A percentile compares a stretch with the other conserved stretches of the same genome.
Evolutionary conservation across 2,329 filamentous ascomycete species (phyloP).

Genomic region (Beauveria sp.): DNA sequence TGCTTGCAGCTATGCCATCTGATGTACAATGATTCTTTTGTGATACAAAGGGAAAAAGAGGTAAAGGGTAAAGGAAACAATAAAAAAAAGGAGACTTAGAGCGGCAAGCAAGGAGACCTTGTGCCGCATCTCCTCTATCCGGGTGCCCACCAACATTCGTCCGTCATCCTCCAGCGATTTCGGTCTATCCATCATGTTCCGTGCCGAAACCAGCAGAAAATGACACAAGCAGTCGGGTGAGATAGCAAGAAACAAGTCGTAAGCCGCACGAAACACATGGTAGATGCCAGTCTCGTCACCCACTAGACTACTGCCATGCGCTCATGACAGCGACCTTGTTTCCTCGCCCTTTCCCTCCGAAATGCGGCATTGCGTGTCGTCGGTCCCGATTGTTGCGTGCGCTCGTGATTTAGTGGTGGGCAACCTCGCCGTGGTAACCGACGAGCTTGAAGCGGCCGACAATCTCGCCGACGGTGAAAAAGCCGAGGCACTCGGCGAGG

Average conservation of each 20-base stretch:
- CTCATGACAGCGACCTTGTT: neutral
- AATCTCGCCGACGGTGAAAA: conserved; percentile 98
- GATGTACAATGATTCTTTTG: conserved; percentile 11
- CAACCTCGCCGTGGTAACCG: conserved; percentile 71
- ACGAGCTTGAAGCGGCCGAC: conserved; percentile 92
- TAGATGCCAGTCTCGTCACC: neutral
- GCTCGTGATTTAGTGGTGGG: conserved; percentile 43
- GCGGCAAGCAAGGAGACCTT: neutral
- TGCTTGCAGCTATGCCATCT: conserved; percentile 8
- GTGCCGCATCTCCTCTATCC: neutral
- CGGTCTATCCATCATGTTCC: neutral
- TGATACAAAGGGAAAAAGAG: conserved; percentile 1
- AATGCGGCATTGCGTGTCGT: too few species aligned
- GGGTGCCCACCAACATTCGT: neutral
- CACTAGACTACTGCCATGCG: neutral
- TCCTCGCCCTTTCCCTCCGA: neutral
- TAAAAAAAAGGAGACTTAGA: neutral
- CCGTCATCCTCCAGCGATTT: neutral
- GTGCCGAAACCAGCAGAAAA: conserved; percentile 14
- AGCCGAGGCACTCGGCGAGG: conserved; percentile 79
- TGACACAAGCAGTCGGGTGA: neutral
- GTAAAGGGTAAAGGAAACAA: neutral
- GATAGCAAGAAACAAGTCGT: neutral
- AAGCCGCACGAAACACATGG: too few species aligned
- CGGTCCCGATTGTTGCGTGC: too few species aligned